Evolutionary conservation across 164 flowering plant species (phyloP).

Genomic region (Stephania yunnanensis): DNA sequence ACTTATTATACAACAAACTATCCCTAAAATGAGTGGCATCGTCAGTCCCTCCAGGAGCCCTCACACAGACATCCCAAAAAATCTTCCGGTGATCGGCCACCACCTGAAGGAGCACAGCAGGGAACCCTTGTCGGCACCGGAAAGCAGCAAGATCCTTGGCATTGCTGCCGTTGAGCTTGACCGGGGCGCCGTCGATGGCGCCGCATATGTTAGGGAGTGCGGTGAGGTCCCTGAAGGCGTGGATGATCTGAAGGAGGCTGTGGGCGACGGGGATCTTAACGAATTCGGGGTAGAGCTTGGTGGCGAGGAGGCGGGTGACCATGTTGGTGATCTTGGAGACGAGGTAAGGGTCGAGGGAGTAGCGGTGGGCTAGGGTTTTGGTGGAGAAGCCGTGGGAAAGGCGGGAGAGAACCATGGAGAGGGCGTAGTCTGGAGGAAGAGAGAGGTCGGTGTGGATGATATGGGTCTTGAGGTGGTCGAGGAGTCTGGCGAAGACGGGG

Average conservation of each 20-base stretch:
- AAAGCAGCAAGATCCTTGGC: slow-evolving; percentile 18
- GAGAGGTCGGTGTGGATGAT: slow-evolving; percentile 66
- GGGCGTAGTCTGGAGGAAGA: slow-evolving; percentile 83
- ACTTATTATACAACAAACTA: slow-evolving; percentile 62
- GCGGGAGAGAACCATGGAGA: slow-evolving; percentile 92
- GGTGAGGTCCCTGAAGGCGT: slow-evolving; percentile 66
- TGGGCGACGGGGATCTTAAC: slow-evolving; percentile 64
- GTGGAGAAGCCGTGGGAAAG: slow-evolving; percentile 62
- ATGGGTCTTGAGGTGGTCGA: slow-evolving; percentile 79
- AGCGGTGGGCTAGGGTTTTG: slow-evolving; percentile 50
- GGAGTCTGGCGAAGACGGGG: slow-evolving; percentile 82
- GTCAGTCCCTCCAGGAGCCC: slow-evolving; percentile 75
- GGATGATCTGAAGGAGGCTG: slow-evolving; percentile 56
- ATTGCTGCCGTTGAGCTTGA: slow-evolving; percentile 19
- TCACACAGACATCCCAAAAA: slow-evolving; percentile 96
- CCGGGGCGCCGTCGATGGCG: slow-evolving; percentile 60
- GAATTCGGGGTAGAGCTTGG: slow-evolving; percentile 76
- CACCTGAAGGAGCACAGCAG: slow-evolving; percentile 73
- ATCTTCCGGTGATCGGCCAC: slow-evolving; percentile 77
- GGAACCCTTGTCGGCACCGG: slow-evolving; percentile 41
- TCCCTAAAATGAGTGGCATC: slow-evolving; percentile 85
- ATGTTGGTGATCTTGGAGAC: slow-evolving; percentile 89
- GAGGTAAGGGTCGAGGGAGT: slow-evolving; percentile 70
- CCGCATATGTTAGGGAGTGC: slow-evolving; percentile 80
- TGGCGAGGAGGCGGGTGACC: slow-evolving; percentile 79